Evolutionary conservation across 345 rosid species (phyloP).

Genomic region (Hibiscus mutabilis): DNA sequence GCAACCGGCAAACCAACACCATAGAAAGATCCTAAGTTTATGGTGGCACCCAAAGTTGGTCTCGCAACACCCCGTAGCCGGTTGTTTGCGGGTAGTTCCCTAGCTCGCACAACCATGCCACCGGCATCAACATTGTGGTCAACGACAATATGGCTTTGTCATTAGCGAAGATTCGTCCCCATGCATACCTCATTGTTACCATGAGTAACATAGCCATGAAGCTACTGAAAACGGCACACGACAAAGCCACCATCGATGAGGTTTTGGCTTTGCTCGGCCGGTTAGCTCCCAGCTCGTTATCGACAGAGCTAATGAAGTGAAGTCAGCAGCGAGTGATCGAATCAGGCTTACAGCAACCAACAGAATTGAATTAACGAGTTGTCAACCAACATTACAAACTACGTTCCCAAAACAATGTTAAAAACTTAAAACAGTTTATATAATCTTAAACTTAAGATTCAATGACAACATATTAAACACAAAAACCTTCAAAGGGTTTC

Average conservation of each 20-base stretch:
- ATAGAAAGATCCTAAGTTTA: constrained; percentile 44
- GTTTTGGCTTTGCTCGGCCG: too few relatives aligned
- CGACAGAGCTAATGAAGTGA: constrained; percentile 3
- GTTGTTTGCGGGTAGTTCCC: constrained; percentile 55
- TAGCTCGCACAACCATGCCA: constrained; percentile 48
- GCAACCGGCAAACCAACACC: constrained; percentile 47
- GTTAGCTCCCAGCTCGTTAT: too few relatives aligned
- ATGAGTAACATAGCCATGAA: constrained; percentile 27
- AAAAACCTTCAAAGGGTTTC: too few relatives aligned
- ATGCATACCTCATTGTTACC: constrained; percentile 28
- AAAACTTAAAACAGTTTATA: background rate
- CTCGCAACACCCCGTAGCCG: constrained; percentile 47
- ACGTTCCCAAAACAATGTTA: background rate
- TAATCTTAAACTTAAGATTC: background rate
- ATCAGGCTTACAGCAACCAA: background rate
- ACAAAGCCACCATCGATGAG: constrained; percentile 28
- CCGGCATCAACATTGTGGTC: constrained; percentile 35
- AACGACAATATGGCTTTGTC: constrained; percentile 35
- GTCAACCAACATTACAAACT: background rate
- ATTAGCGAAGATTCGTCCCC: constrained; percentile 41
- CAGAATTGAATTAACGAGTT: background rate
- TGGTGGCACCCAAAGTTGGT: constrained; percentile 40
- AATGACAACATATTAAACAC: too few relatives aligned
- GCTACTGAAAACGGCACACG: constrained; percentile 29
- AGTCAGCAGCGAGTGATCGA: background rate